Conservation (phyloP, 345 rosid species). For the Noccaea caerulescens region DNA sequence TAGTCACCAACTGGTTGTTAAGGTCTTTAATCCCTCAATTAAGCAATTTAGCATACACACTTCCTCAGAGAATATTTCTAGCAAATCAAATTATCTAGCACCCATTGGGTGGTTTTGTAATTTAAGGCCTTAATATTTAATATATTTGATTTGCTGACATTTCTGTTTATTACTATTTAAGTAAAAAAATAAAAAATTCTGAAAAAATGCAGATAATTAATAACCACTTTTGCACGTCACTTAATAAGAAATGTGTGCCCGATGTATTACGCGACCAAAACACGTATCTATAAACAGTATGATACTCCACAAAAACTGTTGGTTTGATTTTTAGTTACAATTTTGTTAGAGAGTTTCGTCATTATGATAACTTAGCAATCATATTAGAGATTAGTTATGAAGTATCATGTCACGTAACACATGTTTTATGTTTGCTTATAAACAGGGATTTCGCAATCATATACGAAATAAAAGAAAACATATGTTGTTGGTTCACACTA, state of each 20-base stretch:
- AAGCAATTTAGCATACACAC: constrained; percentile 54
- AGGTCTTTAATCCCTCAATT: constrained; percentile 57
- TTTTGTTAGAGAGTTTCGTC: not conserved
- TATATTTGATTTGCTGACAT: constrained; percentile 32
- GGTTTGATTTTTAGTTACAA: not conserved
- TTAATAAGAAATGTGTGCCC: constrained; percentile 37
- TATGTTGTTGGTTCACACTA: constrained; percentile 41
- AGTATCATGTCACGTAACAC: constrained; percentile 30
- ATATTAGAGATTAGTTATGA: constrained; percentile 36
- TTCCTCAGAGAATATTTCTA: constrained; percentile 34
- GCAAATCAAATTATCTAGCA: constrained; percentile 28
- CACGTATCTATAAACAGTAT: constrained; percentile 20
- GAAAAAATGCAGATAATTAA: constrained; percentile 17
- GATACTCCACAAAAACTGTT: not conserved
- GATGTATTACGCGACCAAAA: constrained; percentile 17
- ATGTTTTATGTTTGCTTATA: constrained; percentile 32
- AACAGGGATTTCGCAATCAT: constrained; percentile 13
- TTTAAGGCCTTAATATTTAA: not conserved
- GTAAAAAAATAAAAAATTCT: not conserved
- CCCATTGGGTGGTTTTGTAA: constrained; percentile 13
- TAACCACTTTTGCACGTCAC: constrained; percentile 47
- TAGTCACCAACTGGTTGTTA: constrained; percentile 76
- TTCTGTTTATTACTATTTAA: not conserved
- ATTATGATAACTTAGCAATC: constrained; percentile 6
- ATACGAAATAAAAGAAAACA: constrained; percentile 1